Evolutionary conservation across 116 monocot species (phyloP), one percentile per base, ranked within the genome.

Genomic region (Papilionanthe hybrid): DNA sequence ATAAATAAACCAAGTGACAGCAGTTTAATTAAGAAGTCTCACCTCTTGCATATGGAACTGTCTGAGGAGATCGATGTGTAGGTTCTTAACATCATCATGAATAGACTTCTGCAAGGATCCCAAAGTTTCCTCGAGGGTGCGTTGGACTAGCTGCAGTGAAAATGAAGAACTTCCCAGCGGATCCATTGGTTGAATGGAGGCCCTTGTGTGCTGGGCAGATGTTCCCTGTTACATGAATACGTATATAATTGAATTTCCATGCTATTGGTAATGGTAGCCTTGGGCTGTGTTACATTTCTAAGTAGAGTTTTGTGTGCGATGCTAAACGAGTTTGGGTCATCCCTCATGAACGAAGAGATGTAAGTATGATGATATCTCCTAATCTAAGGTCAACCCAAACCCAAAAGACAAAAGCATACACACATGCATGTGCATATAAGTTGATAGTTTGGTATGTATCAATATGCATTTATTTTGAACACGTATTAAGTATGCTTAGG

Each of bases 21-120:
- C 53, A 53, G 53, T 9, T 4, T 20, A 66, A 41, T 75, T 7
- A 75, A 23, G 53, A 53, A 15, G 17, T 72, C 25, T 0, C 80
- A 98, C 98, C 98, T 98, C 93, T 44, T 94, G 91, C 90, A 93
- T 86, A 74, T 98, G 98, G 82, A 98, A 93, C 77, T 98, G 98
- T 75, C 94, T 88, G 73, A 98, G 76, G 69, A 98, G 82, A 58
- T 98, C 98, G 60, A 98, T 91, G 78, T 98, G 98, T 42, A 98
- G 90, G 69, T 94, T 94, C 74, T 85, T 89, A 78, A 98, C 98
- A 75, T 94, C 94, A 72, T 94, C 94, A 66, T 93, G 93, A 30
- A 98, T 92, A 72, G 93, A 88, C 66, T 85, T 85, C 57, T 93
- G 94, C 45, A 93, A 80, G 77, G 98, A 85, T 50, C 85, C 94